phyloP scores from a whole-genome alignment of 352 stramenopile species.

The Globisporangium splendens region DNA sequence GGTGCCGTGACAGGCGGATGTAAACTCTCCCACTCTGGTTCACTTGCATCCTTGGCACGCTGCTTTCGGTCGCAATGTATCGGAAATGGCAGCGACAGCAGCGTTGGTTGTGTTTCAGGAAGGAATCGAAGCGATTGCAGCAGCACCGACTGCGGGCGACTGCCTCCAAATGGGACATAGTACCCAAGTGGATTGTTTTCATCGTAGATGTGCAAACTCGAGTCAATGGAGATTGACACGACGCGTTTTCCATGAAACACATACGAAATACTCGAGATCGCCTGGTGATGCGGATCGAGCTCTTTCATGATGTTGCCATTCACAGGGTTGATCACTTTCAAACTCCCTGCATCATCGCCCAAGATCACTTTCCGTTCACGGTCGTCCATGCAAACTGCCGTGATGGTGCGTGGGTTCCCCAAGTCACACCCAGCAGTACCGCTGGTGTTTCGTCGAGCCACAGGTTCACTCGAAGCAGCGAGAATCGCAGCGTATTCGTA shows the following conservation, averaged over 20 bases:
- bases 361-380: conserved; percentile 77
- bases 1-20: not conserved
- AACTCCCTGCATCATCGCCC: conserved; percentile 57
- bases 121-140: conserved; percentile 52
- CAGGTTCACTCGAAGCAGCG: conserved; percentile 13
- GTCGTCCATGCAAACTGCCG: conserved; percentile 77
- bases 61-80: not conserved
- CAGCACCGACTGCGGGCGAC: conserved; percentile 50
- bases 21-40: not conserved
- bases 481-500: conserved; percentile 47
- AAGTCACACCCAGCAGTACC: not conserved
- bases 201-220: conserved; percentile 61
- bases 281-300: conserved; percentile 48
- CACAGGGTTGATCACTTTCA: conserved; percentile 70
- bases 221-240: conserved; percentile 54
- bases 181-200: conserved; percentile 68
- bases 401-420: conserved; percentile 35
- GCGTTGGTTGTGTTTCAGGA: conserved; percentile 16
- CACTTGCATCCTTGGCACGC: not conserved
- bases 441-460: conserved; percentile 3
- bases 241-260: conserved; percentile 60
- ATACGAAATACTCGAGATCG: conserved; percentile 51
- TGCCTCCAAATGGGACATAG: conserved; percentile 63
- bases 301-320: conserved; percentile 87
- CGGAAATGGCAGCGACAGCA: not conserved